Conservation (phyloP, 169 alveolate genomes). For the Eimeria falciformis region DNA sequence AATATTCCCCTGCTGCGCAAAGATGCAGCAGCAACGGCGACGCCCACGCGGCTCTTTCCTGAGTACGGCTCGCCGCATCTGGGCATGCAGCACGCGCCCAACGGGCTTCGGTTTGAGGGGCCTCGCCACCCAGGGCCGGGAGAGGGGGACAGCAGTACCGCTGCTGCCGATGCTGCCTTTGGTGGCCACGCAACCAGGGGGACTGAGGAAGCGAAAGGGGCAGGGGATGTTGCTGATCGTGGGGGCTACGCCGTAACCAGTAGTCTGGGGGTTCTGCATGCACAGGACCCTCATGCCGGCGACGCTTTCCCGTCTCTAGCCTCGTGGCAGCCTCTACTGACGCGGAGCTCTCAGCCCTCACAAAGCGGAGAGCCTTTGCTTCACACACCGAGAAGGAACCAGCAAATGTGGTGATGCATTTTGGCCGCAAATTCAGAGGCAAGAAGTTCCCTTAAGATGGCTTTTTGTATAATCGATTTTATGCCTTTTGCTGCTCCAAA, state of each 20-base stretch:
- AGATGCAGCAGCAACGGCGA: slow-evolving; percentile 46
- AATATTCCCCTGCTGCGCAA: slow-evolving; percentile 14
- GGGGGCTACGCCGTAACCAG: neutral
- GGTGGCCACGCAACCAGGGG: slow-evolving; percentile 29
- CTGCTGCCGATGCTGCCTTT: slow-evolving; percentile 45
- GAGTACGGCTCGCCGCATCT: slow-evolving; percentile 27
- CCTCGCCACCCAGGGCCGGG: slow-evolving; percentile 19
- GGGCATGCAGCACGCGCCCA: slow-evolving; percentile 34
- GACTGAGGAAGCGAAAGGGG: neutral
- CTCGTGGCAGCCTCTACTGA: slow-evolving; percentile 42
- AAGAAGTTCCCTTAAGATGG: too few species aligned
- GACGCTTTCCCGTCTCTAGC: neutral
- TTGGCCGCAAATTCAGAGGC: too few species aligned
- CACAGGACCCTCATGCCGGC: neutral
- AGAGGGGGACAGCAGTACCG: neutral
- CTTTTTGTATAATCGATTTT: too few species aligned
- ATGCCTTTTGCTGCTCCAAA: too few species aligned
- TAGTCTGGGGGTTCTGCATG: neutral
- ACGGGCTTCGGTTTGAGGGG: neutral
- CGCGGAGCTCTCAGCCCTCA: slow-evolving; percentile 31
- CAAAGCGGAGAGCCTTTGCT: slow-evolving; percentile 17
- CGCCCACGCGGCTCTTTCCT: slow-evolving; percentile 61
- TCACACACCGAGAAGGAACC: slow-evolving; percentile 60
- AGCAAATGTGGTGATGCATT: slow-evolving; percentile 9
- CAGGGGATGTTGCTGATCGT: neutral